Base-by-base conservation (phyloP, 768 basidiomycete species). In the Leccinum imitatum region DNA sequence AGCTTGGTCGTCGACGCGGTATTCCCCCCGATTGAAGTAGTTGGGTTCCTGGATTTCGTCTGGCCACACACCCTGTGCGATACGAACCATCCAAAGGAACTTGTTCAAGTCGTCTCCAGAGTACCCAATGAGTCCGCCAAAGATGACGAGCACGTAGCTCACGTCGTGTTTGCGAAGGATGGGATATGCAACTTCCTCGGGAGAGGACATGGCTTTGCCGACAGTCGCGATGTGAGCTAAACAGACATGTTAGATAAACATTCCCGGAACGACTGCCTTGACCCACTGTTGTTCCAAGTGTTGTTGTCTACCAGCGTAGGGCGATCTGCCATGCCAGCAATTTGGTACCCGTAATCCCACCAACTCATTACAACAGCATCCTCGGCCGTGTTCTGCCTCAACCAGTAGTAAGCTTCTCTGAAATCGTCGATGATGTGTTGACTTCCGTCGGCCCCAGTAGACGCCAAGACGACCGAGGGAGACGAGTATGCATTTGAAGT, bases 261-360 rank as follows among this genome's bases (percentile, higher is more conserved):
- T 25, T 33, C 54, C 54, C 14, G 17, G 51, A 15, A 52, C 30
- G 56, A 53, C 9, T n/a, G 35, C 2, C 44, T 27, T 3, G 13
- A 82, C 91, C 69, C 69, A 91, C 95, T 99, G 77, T 98, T 98
- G 76, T 99, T 98, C 97, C 97, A 98, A 1, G 97, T 99, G 72
- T 98, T 98, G 78, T 99, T 98, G 75, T 99, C 96, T 19, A 98
- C 96, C 65, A 98, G 77, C 1, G 96, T 98, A 14, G 94, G 88
- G 50, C 96, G 80, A 77, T 98, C 95, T 23, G 97, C 95, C 92
- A 98, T 97, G 44, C 97, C 97, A 44, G 97, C 97, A 69, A 98
- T 98, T 75, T 98, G 96, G 73, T 99, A 98, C 30, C 96, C 97
- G 66, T 98, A 99, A 77, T 98, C 97, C 97, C 97, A 98, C 97